Evolutionary conservation across 2,329 filamentous ascomycete species (phyloP).

Genomic region (Cercospora brassicicola): DNA sequence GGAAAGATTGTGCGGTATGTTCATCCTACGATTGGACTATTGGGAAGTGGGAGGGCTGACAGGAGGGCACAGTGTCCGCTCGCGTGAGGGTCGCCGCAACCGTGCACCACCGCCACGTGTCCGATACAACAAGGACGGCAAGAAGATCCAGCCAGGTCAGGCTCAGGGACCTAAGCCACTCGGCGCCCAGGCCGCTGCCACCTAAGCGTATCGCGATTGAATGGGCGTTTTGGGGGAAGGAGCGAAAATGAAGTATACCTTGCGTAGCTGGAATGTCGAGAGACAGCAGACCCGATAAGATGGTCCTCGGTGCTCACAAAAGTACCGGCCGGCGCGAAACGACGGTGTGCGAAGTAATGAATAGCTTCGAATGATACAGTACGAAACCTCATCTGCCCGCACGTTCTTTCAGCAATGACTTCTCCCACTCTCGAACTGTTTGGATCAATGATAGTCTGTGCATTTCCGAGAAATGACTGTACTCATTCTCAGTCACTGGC

Average conservation of each 20-base stretch:
- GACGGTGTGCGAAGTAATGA: conserved; percentile 19
- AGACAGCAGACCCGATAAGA: conserved; percentile 2
- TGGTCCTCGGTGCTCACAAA: not conserved
- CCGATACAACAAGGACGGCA: conserved; percentile 99
- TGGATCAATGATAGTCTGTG: not conserved
- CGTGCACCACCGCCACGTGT: conserved; percentile 95
- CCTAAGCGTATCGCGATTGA: conserved; percentile 3
- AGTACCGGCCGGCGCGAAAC: not conserved
- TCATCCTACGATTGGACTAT: not conserved
- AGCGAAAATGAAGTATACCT: conserved; percentile 12
- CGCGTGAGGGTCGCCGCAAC: conserved; percentile 95
- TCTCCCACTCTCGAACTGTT: not conserved
- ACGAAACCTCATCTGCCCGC: conserved; percentile 10
- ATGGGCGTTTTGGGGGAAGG: conserved; percentile 8
- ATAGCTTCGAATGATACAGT: conserved; percentile 30
- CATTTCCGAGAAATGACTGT: not conserved
- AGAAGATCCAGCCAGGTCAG: conserved; percentile 95
- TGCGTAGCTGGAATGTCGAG: conserved; percentile 6
- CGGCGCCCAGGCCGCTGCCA: conserved; percentile 33
- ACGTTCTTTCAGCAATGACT: not conserved
- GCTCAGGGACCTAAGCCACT: conserved; percentile 61
- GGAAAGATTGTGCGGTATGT: conserved; percentile 99
- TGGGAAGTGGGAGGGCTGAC: not conserved
- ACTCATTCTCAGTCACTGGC: not conserved
- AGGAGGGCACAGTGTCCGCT: conserved; percentile 74